Base-by-base conservation (phyloP, 2,329 filamentous ascomycete genomes). In the Colletotrichum truncatum region DNA sequence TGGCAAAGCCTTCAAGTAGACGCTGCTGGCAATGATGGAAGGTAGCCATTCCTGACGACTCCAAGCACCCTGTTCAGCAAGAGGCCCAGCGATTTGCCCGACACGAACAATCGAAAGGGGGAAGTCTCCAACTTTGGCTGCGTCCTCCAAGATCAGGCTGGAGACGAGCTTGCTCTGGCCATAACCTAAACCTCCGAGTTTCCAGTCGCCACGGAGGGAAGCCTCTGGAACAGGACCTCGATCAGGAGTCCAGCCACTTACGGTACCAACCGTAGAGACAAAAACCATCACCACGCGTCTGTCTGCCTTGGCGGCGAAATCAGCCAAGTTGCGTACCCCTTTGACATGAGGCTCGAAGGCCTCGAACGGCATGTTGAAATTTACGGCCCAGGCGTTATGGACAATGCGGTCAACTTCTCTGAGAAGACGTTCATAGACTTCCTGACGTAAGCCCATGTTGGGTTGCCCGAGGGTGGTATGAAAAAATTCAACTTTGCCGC, bases 361-460 rank as follows among this genome's bases (percentile, higher is more conserved):
- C 23, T 78, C 74, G 6, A 86, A 64, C 0, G 79, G 73, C 16
- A 85, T 78, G 70, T 83, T 86, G 70, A 82, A 85, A 72, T 85
- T 85, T 73, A 88, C 86, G 0, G 73, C 72, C 74, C 73, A 76
- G 11, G 84, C 84, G 67, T 84, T 87, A 73, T 88, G 85, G 49
- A 86, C 81, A 16, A 87, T 73, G 9, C 78, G 77, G 53, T 85
- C 82, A 0, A 77, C 77, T 0, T 80, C 73, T 8, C 70, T 55
- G 4, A 81, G 71, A 2, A 85, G 28, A 5, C 62, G 62, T 2
- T 41, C 53, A 11, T 58, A 58, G 6, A 64, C 59, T 5, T 49
- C 43, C 6, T 39, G n/a, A 2, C 46, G 23, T 14, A 66, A 32
- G 1, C 64, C 64, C 60, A 66, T 41, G 4, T 58, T 57, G 9